Evolutionary conservation across 345 rosid species (phyloP), one percentile per base, ranked within the genome.

Genomic region (Moricandia moricandioides): DNA sequence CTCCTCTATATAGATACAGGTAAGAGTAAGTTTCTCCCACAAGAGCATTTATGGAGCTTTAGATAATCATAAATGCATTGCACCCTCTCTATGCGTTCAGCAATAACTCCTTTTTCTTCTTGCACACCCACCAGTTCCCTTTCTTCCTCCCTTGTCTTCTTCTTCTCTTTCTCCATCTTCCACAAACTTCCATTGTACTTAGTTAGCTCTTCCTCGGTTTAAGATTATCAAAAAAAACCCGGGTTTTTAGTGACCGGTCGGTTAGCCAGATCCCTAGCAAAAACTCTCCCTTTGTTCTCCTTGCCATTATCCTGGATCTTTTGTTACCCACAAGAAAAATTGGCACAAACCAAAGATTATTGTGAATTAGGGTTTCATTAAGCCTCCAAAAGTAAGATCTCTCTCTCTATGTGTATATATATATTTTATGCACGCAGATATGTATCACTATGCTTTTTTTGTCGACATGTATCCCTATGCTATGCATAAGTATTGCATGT

Each of bases 21-120:
- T 43, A 27, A 24, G 43, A 40, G 71, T 71, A 78, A 71, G 81
- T 78, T 78, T 78, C 64, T 68, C 74, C 73, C 62, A 52, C 14
- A 37, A 55, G 4, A 72, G 78, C 77, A 78, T 78, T 78, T 72
- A 78, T 78, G 78, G 78, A 72, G 77, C 37, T 78, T 61, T 72
- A 64, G 73, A 78, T 21, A 39, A 54, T 84, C 88, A 91, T 91
- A 83, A 94, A 91, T 94, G 90, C 91, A 12, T 47, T 71, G 81
- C 91, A 89, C 83, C 93, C 82, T 79, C 93, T 89, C 91, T 66
- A 80, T 75, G 77, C 80, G 76, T 89, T 84, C 84, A 71, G 87
- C 91, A 89, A 82, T 91, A 82, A 91, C 95, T 91, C 86, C 83
- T 9, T 72, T 72, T 77, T 40, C 67, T 79, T 57, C 77, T 81